These are phyloP conservation scores for Blastobotrys arbuscula DNA, from an alignment of 1,139 yeast species.

Conservation along the genomic window DNA sequence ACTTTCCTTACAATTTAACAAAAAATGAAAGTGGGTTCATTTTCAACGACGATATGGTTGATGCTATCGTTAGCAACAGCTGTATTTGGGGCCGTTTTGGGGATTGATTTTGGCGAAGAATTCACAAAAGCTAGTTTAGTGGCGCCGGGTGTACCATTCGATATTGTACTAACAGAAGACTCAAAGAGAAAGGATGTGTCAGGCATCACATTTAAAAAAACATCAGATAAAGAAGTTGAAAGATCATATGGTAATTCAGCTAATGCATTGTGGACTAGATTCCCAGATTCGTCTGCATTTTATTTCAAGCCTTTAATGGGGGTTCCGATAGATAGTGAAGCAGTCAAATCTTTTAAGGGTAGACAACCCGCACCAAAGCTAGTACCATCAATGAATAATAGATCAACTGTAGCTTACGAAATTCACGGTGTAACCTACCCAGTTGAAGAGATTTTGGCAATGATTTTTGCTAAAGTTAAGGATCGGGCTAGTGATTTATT, in stretches of 20 bases:
- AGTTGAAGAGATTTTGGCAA: constrained; percentile 79
- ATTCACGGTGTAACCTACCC: constrained; percentile 44
- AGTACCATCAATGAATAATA: constrained; percentile 40
- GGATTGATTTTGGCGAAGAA: constrained; percentile 87
- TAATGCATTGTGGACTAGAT: constrained; percentile 61
- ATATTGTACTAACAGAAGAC: constrained; percentile 80
- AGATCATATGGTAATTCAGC: constrained; percentile 78
- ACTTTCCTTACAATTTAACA: no score
- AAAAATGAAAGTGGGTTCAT: constrained; percentile 5
- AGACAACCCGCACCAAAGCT: constrained; percentile 61
- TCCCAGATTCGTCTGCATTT: constrained; percentile 65
- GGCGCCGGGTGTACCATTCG: constrained; percentile 88
- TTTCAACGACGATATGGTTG: constrained; percentile 8
- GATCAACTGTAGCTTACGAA: constrained; percentile 53
- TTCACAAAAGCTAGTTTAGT: constrained; percentile 81
- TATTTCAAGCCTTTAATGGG: constrained; percentile 73
- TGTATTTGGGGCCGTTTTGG: constrained; percentile 55
- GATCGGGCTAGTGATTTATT: constrained; percentile 54
- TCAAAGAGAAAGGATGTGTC: constrained; percentile 85
- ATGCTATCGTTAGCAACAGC: constrained; percentile 13
- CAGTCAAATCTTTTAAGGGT: constrained; percentile 41
- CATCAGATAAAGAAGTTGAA: constrained; percentile 47
- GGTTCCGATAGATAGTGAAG: constrained; percentile 43
- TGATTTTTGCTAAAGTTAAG: constrained; percentile 67
- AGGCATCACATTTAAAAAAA: constrained; percentile 60